phyloP scores from a whole-genome alignment of 1,284 basidiomycete species.

The Trametes sp. region DNA sequence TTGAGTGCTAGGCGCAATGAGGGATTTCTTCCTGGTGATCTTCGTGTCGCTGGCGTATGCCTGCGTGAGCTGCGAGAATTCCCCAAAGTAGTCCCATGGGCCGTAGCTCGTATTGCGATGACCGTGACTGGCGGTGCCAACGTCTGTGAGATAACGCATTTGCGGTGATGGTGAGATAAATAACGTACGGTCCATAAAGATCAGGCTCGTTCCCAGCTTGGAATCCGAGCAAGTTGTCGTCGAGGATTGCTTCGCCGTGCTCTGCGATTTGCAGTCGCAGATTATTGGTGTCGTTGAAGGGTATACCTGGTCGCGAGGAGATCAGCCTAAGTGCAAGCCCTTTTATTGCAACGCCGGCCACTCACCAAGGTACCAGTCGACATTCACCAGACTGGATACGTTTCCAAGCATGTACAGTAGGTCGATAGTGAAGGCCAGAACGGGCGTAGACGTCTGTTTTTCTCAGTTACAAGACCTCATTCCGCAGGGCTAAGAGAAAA shows the following conservation, averaged over 20 bases:
- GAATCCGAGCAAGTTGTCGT: constrained; percentile 63
- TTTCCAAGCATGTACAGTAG: constrained; percentile 53
- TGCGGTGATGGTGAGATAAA: background rate
- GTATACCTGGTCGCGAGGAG: constrained; percentile 43
- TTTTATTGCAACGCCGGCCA: background rate
- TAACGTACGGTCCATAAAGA: constrained; percentile 50
- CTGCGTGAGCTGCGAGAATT: constrained; percentile 53
- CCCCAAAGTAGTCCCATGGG: constrained; percentile 54
- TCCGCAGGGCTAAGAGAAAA: background rate
- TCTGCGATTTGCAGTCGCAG: constrained; percentile 61
- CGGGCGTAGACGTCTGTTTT: constrained; percentile 48
- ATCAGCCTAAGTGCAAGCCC: background rate
- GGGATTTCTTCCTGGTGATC: constrained; percentile 52
- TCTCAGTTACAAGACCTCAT: background rate
- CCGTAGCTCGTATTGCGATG: constrained; percentile 49
- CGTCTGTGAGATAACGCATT: constrained; percentile 41
- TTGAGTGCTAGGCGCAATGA: constrained; percentile 58
- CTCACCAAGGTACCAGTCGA: constrained; percentile 52
- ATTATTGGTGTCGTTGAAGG: constrained; percentile 59
- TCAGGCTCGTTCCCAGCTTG: constrained; percentile 79
- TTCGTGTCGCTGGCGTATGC: constrained; percentile 50
- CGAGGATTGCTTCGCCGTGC: constrained; percentile 57
- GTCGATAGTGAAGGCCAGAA: constrained; percentile 50
- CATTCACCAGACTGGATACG: constrained; percentile 47
- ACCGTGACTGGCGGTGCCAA: constrained; percentile 36